phyloP scores from a whole-genome alignment of 495 filamentous ascomycete species.

The Tuber aestivum region DNA sequence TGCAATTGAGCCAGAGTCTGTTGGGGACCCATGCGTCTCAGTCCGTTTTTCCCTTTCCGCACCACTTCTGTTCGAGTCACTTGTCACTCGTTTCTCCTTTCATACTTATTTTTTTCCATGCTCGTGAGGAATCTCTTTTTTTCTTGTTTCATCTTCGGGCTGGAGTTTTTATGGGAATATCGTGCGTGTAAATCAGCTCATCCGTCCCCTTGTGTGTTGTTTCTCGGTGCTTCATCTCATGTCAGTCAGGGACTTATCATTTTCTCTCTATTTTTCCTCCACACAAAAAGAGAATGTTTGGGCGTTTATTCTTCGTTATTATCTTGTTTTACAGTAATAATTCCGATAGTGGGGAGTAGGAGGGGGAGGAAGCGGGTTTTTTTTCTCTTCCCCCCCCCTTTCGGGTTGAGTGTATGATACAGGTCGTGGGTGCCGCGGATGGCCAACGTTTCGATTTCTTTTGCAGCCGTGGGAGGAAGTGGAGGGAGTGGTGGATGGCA shows the following conservation, averaged over 20 bases:
- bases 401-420: background rate
- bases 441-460: background rate
- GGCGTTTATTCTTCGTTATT: background rate
- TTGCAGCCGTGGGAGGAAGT: background rate
- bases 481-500: background rate
- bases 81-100: background rate
- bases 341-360: background rate
- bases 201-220: background rate
- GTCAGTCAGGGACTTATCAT: background rate
- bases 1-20: background rate
- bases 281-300: conserved; percentile 1
- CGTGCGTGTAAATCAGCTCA: background rate
- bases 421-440: background rate
- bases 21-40: background rate
- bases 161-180: background rate
- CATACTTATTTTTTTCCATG: background rate
- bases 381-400: too few species aligned
- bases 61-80: background rate
- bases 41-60: background rate
- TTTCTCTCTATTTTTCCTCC: background rate
- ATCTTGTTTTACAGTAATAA: background rate
- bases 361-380: background rate
- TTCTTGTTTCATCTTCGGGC: background rate
- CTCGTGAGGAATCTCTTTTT: background rate
- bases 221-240: background rate